Evolutionary conservation across 177 flowering plant species (phyloP).

Genomic region (Vitis hybrid): DNA sequence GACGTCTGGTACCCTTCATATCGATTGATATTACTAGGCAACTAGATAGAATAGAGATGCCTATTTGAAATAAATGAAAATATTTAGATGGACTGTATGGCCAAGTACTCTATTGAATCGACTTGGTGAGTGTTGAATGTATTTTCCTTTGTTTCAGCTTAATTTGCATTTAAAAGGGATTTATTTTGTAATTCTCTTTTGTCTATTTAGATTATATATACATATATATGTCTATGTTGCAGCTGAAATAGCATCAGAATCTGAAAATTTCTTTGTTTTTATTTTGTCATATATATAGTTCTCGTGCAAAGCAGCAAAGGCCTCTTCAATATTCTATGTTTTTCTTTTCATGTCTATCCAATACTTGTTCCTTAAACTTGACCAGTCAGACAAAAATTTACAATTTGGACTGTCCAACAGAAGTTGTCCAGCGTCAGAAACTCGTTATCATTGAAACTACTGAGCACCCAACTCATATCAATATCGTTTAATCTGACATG

Average conservation of each 20-base stretch:
- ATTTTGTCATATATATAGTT: not conserved
- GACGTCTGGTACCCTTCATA: slow-evolving; percentile 6
- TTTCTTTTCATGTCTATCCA: no score
- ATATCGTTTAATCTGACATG: no score
- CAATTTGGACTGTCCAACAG: no score
- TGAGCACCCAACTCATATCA: no score
- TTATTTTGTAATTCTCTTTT: not conserved
- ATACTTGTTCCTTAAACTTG: no score
- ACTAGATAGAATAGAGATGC: slow-evolving; percentile 1
- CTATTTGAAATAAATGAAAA: slow-evolving; percentile 11
- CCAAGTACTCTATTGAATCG: slow-evolving; percentile 8
- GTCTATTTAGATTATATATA: not conserved
- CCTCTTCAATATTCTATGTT: no score
- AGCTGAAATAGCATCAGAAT: not conserved
- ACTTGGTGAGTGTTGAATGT: slow-evolving; percentile 15
- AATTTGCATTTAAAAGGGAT: slow-evolving; percentile 3
- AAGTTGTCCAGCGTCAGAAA: no score
- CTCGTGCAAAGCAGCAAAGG: not conserved
- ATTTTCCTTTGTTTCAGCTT: slow-evolving; percentile 4
- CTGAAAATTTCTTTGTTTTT: not conserved
- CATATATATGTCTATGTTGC: not conserved
- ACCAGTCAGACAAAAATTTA: no score
- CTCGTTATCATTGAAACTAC: no score
- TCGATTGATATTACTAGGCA: slow-evolving; percentile 6
- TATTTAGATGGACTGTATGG: slow-evolving; percentile 2